Base-by-base conservation (phyloP, 805 yeast species). In the Ogataea nakhonphanomensis region DNA sequence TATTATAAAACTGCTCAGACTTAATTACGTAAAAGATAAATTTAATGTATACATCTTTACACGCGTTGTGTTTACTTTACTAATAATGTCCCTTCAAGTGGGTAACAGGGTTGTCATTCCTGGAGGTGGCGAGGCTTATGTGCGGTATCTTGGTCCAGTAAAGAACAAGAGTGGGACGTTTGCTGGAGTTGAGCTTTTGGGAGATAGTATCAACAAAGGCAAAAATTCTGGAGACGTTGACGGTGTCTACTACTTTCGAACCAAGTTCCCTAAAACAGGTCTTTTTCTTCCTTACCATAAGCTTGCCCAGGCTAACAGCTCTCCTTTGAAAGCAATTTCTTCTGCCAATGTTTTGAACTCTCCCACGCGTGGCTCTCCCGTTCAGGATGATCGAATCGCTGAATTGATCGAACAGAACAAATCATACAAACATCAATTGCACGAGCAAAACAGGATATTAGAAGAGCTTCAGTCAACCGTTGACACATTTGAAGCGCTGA, bases 131-230 rank as follows among this genome's bases (percentile, higher is more conserved):
- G 64, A 66, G 29, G 96, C 90, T 1, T 67, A 79, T 8, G 65
- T 90, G 37, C 70, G 79, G 44, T 90, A 74, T 60, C 69, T 80
- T 14, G 99, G 96, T 1, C 62, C 72, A 2, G 86, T 91, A 12
- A 74, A 79, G 15, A 81, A 81, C 15, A 87, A 85, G 55, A 62
- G 65, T 6, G 95, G 96, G 0, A 68, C 71, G 8, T 91, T 81
- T 66, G 96, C 90, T 5, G 99, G 99, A 2, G 73, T 91, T 5
- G 97, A 91, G 58, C 66, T 91, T 30, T 54, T 79, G n/a, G 90
- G 85, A 1, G 80, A 79, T 1, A 73, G 76, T 29, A 65, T 74
- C 0, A 57, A 67, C 5, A 68, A 76, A 39, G 99, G 99, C 15
- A 85, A 87, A 60, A 93, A 91, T 56, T 75, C 78, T 39, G 99